phyloP scores from a whole-genome alignment of 257 asterid genomes.

The Eucommia ulmoides region DNA sequence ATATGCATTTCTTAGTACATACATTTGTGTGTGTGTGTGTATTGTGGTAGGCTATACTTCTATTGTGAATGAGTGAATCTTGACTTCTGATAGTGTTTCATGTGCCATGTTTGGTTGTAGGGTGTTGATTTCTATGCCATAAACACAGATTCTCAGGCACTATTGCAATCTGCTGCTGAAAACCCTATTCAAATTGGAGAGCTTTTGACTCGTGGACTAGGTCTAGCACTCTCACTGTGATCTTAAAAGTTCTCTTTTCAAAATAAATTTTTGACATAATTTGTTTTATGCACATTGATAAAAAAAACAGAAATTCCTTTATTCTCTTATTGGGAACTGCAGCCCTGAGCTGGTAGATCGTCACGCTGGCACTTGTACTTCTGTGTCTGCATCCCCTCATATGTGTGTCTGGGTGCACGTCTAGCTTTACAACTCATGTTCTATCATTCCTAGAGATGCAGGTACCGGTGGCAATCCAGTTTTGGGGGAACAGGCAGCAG shows the following conservation, averaged over 20 bases:
- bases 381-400: neutral
- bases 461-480: constrained; percentile 98
- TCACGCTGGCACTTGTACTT: neutral
- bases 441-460: constrained; percentile 20
- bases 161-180: constrained; percentile 79
- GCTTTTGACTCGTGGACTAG: constrained; percentile 97
- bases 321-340: neutral
- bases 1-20: too few species aligned
- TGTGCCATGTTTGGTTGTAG: too few species aligned
- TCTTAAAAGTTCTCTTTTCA: constrained; percentile 4
- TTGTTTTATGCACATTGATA: constrained; percentile 1
- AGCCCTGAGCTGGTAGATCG: neutral
- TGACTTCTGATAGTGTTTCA: too few species aligned
- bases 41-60: too few species aligned
- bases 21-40: too few species aligned
- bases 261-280: constrained; percentile 1
- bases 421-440: neutral
- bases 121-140: constrained; percentile 96
- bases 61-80: too few species aligned
- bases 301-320: neutral
- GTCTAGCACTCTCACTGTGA: constrained; percentile 31
- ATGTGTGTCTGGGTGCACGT: neutral
- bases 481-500: constrained; percentile 96
- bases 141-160: constrained; percentile 95
- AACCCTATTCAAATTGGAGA: constrained; percentile 94